A percentile compares a stretch with the other conserved stretches of the same genome.
Evolutionary conservation across 805 yeast genomes (phyloP).

Genomic region (Pichia cabralensis): DNA sequence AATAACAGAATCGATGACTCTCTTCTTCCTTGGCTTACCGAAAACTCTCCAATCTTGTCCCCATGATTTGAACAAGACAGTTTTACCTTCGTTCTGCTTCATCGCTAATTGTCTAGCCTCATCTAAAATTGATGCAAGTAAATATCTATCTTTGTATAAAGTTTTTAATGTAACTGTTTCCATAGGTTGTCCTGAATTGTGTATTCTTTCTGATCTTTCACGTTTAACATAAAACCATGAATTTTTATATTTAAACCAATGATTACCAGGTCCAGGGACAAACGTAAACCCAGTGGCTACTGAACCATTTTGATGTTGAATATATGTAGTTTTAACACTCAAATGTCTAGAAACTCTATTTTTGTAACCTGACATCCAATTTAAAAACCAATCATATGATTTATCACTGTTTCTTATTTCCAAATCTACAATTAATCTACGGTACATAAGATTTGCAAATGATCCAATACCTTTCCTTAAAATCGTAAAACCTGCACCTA

Average conservation of each 20-base stretch:
- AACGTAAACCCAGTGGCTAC: slow-evolving; percentile 78
- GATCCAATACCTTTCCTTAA: slow-evolving; percentile 60
- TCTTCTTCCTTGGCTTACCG: slow-evolving; percentile 87
- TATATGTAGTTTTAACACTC: slow-evolving; percentile 77
- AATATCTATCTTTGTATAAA: slow-evolving; percentile 63
- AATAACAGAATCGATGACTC: slow-evolving; percentile 77
- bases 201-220: slow-evolving; percentile 80
- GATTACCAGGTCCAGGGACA: slow-evolving; percentile 97
- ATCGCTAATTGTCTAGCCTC: slow-evolving; percentile 85
- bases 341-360: slow-evolving; percentile 70
- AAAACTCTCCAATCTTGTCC: slow-evolving; percentile 99
- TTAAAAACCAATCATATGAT: slow-evolving; percentile 88
- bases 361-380: slow-evolving; percentile 88
- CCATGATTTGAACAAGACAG: slow-evolving; percentile 89
- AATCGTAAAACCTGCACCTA: slow-evolving; percentile 83
- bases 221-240: slow-evolving; percentile 84
- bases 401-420: slow-evolving; percentile 92
- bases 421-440: slow-evolving; percentile 80
- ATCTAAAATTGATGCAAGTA: slow-evolving; percentile 54
- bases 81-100: slow-evolving; percentile 79
- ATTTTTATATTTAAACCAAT: slow-evolving; percentile 72
- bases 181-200: slow-evolving; percentile 90
- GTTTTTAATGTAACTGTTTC: slow-evolving; percentile 95
- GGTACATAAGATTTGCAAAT: slow-evolving; percentile 57
- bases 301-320: slow-evolving; percentile 89